Percentiles rank a stretch among this genome's conserved stretches.
phyloP scores from a whole-genome alignment of 192 early-diverging fungal genomes.

The Pilaira anomala region DNA sequence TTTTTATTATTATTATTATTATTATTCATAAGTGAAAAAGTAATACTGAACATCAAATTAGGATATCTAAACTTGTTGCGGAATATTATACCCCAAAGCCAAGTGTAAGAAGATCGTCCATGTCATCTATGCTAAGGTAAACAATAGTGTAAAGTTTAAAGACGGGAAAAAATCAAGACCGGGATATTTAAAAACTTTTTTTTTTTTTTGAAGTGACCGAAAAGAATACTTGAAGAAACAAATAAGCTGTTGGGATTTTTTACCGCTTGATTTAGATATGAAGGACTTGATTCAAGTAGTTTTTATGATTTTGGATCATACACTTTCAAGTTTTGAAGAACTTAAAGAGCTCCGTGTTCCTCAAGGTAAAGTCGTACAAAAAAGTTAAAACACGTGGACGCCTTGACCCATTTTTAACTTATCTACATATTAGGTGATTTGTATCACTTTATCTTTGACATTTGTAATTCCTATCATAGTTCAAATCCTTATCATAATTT shows the following conservation, averaged over 20 bases:
- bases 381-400: slow-evolving; percentile 9
- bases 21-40: too few species aligned
- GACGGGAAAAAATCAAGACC: background rate
- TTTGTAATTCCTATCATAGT: slow-evolving; percentile 48
- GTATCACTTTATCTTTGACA: slow-evolving; percentile 11
- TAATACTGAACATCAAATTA: background rate
- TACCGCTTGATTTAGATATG: slow-evolving; percentile 58
- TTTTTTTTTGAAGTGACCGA: slow-evolving; percentile 34
- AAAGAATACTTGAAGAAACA: slow-evolving; percentile 44
- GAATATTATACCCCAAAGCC: slow-evolving; percentile 26
- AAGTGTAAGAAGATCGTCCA: slow-evolving; percentile 13
- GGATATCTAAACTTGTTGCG: slow-evolving; percentile 22
- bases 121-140: slow-evolving; percentile 16
- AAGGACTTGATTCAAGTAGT: slow-evolving; percentile 67
- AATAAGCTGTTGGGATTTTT: slow-evolving; percentile 67
- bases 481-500: slow-evolving; percentile 93
- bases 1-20: background rate
- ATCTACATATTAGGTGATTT: slow-evolving; percentile 5
- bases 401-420: slow-evolving; percentile 10
- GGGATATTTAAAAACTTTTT: too few species aligned
- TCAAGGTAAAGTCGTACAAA: slow-evolving; percentile 33
- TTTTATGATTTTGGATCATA: slow-evolving; percentile 66
- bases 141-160: background rate
- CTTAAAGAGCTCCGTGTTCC: slow-evolving; percentile 58
- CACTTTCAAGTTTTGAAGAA: slow-evolving; percentile 46